Evolutionary conservation across 179 eudicot genomes (phyloP).

Genomic region (Spinacia oleracea): DNA sequence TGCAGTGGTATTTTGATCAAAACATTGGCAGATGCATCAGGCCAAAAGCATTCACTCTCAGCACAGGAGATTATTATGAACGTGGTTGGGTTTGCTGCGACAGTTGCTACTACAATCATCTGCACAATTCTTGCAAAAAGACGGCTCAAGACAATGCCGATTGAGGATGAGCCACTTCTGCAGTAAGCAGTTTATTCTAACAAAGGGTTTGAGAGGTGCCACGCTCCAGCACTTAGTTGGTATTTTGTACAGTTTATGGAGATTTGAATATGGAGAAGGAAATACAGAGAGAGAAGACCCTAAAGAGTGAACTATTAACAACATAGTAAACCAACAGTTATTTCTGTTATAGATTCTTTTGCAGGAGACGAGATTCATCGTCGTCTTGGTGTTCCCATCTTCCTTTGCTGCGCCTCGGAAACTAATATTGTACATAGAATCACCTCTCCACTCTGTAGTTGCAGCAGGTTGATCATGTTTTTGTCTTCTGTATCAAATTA

Average conservation of each 20-base stretch:
- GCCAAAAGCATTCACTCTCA: conserved; percentile 50
- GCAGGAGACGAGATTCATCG: neutral
- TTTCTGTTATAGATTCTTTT: conserved; percentile 12
- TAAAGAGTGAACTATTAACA: neutral
- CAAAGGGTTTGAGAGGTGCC: conserved; percentile 10
- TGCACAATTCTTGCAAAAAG: conserved; percentile 71
- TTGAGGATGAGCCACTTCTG: conserved; percentile 60
- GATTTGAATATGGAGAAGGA: conserved; percentile 21
- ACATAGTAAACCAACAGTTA: conserved; percentile 11
- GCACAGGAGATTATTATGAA: conserved; percentile 63
- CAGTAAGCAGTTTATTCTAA: conserved; percentile 22
- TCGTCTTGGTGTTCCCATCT: neutral
- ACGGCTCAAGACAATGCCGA: conserved; percentile 67
- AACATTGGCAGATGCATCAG: conserved; percentile 83
- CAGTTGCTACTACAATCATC: conserved; percentile 56
- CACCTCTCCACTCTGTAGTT: conserved; percentile 16
- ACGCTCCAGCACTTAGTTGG: conserved; percentile 19
- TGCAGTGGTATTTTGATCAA: conserved; percentile 79
- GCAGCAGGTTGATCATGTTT: conserved; percentile 17
- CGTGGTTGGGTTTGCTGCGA: conserved; percentile 63
- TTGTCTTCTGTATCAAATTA: conserved; percentile 21
- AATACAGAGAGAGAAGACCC: conserved; percentile 4
- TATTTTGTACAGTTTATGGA: conserved; percentile 28
- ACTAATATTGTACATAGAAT: conserved; percentile 23
- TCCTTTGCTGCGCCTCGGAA: neutral